These are phyloP conservation scores for Pleurotus pulmonarius DNA, from an alignment of 768 basidiomycete genomes.

Conservation along the genomic window DNA sequence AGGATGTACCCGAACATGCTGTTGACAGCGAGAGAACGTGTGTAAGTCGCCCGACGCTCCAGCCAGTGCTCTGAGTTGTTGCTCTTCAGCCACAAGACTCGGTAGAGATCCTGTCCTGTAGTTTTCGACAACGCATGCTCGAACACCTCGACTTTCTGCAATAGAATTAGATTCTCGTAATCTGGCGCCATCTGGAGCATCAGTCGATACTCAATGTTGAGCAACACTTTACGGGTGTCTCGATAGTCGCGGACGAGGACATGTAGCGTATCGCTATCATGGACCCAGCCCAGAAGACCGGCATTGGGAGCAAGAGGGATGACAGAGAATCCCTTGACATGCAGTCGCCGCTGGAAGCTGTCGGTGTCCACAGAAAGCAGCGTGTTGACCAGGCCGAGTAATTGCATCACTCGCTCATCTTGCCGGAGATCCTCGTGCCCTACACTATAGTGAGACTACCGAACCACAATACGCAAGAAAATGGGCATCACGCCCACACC, in stretches of 20 bases:
- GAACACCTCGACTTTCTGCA: conserved; percentile 99
- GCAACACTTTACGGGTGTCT: conserved; percentile 90
- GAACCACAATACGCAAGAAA: not conserved
- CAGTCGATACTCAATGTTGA: conserved; percentile 96
- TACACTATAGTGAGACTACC: conserved; percentile 22
- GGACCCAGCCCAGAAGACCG: conserved; percentile 93
- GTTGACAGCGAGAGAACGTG: conserved; percentile 93
- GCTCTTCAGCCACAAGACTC: conserved; percentile 95
- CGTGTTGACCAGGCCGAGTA: conserved; percentile 97
- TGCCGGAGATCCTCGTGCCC: conserved; percentile 99
- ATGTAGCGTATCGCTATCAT: conserved; percentile 92
- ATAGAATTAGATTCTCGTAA: conserved; percentile 88
- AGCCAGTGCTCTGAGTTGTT: conserved; percentile 96
- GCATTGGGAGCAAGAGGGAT: conserved; percentile 97
- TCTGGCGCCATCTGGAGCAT: conserved; percentile 99
- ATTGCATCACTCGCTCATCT: conserved; percentile 98
- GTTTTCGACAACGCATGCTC: conserved; percentile 98
- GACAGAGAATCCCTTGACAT: conserved; percentile 91
- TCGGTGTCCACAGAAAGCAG: conserved; percentile 88
- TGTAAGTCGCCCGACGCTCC: conserved; percentile 95
- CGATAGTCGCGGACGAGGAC: conserved; percentile 95
- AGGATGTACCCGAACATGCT: conserved; percentile 99
- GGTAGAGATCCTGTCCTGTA: conserved; percentile 95
- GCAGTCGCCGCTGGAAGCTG: conserved; percentile 93
- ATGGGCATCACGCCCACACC: conserved; percentile 37